phyloP scores from a whole-genome alignment of 179 eudicot species.

The Beta corolliflora region DNA sequence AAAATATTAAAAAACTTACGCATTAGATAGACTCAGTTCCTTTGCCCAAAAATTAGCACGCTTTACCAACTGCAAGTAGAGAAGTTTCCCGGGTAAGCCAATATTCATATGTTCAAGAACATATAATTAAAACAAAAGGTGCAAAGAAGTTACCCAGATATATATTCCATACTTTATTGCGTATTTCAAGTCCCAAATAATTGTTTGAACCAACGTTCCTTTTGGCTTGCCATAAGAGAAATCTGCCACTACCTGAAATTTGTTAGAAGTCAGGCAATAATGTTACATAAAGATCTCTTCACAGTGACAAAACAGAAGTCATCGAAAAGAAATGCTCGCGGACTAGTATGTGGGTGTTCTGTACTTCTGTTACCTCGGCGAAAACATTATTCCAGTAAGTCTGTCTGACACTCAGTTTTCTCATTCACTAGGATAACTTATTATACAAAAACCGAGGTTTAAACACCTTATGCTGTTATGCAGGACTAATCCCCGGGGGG shows the following conservation, averaged over 20 bases:
- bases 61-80: slow-evolving; percentile 66
- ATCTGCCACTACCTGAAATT: slow-evolving; percentile 90
- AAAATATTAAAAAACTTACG: slow-evolving; percentile 47
- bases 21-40: slow-evolving; percentile 61
- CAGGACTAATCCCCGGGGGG: background rate
- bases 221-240: slow-evolving; percentile 93
- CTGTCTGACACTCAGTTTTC: too few relatives aligned
- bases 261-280: slow-evolving; percentile 15
- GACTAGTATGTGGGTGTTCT: too few relatives aligned
- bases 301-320: background rate
- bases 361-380: background rate
- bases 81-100: slow-evolving; percentile 2
- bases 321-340: background rate
- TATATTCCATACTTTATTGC: slow-evolving; percentile 62
- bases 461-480: background rate
- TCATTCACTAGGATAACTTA: background rate
- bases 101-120: slow-evolving; percentile 14
- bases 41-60: slow-evolving; percentile 87
- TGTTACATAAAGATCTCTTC: background rate
- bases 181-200: slow-evolving; percentile 92
- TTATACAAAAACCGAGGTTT: too few relatives aligned
- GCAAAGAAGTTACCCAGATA: slow-evolving; percentile 26
- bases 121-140: slow-evolving; percentile 17
- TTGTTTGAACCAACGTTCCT: slow-evolving; percentile 55
- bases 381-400: too few relatives aligned